phyloP scores from a whole-genome alignment of 2,329 filamentous ascomycete genomes.

The Elsinoe ampelina region DNA sequence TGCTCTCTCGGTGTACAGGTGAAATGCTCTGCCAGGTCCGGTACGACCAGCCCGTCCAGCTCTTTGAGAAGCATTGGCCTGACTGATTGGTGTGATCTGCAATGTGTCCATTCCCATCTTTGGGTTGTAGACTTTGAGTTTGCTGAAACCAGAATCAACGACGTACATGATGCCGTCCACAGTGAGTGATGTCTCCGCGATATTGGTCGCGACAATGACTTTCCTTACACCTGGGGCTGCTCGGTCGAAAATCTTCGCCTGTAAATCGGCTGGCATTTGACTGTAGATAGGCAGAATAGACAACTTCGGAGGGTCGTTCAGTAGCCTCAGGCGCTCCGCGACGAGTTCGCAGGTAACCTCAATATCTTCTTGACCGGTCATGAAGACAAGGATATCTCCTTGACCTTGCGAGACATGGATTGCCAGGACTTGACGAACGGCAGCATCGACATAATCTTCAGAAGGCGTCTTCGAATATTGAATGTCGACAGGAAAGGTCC shows the following conservation, averaged over 20 bases:
- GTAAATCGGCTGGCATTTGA: slow-evolving; percentile 96
- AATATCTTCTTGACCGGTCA: slow-evolving; percentile 98
- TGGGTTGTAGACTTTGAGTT: slow-evolving; percentile 97
- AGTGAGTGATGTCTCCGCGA: slow-evolving; percentile 94
- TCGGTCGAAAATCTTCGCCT: slow-evolving; percentile 94
- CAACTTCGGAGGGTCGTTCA: slow-evolving; percentile 91
- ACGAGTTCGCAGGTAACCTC: slow-evolving; percentile 92
- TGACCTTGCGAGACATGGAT: slow-evolving; percentile 92
- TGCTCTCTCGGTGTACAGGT: slow-evolving; percentile 86
- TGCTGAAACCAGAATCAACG: slow-evolving; percentile 90
- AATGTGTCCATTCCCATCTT: slow-evolving; percentile 99
- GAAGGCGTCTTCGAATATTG: slow-evolving; percentile 92
- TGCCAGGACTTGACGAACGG: slow-evolving; percentile 88
- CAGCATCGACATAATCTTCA: slow-evolving; percentile 95
- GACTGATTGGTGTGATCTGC: slow-evolving; percentile 94
- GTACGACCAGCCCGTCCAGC: slow-evolving; percentile 90
- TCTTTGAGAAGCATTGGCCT: slow-evolving; percentile 88
- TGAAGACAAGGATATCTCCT: slow-evolving; percentile 95
- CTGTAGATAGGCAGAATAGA: slow-evolving; percentile 97
- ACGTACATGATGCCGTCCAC: slow-evolving; percentile 99
- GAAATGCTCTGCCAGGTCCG: slow-evolving; percentile 89
- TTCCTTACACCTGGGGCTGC: slow-evolving; percentile 86
- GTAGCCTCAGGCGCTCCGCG: slow-evolving; percentile 72
- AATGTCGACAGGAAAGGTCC: slow-evolving; percentile 94
- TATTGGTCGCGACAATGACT: slow-evolving; percentile 96